Conservation (phyloP, 805 yeast species). For the Saccharomyces eubayanus region DNA sequence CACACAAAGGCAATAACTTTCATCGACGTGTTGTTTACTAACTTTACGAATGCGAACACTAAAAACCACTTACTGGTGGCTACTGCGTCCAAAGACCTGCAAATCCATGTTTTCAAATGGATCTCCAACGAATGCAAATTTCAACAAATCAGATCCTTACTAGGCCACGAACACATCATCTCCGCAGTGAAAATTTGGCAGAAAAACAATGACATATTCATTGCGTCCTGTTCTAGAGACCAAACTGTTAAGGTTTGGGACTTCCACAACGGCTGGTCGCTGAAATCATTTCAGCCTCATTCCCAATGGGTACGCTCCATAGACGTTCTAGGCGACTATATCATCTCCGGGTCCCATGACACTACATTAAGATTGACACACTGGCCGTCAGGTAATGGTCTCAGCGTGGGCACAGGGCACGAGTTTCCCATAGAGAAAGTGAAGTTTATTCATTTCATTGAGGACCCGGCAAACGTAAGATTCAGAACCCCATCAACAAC, state of each 20-base stretch:
- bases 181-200: slow-evolving; percentile 46
- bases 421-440: slow-evolving; percentile 74
- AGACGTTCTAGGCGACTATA: slow-evolving; percentile 48
- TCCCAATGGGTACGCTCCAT: slow-evolving; percentile 80
- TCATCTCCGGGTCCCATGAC: slow-evolving; percentile 73
- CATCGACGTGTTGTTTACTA: slow-evolving; percentile 6
- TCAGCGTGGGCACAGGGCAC: slow-evolving; percentile 66
- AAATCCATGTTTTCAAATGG: slow-evolving; percentile 46
- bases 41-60: slow-evolving; percentile 11
- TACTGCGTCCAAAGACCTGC: slow-evolving; percentile 42
- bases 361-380: slow-evolving; percentile 63
- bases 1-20: slow-evolving; percentile 61
- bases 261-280: slow-evolving; percentile 55
- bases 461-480: slow-evolving; percentile 33
- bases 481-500: slow-evolving; percentile 36
- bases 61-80: slow-evolving; percentile 29
- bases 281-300: slow-evolving; percentile 64
- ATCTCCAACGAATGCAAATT: slow-evolving; percentile 33
- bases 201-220: slow-evolving; percentile 38
- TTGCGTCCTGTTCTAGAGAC: slow-evolving; percentile 61
- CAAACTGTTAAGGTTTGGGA: slow-evolving; percentile 58
- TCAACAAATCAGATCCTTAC: slow-evolving; percentile 50
- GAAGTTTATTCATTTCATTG: slow-evolving; percentile 50
- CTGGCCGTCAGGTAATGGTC: slow-evolving; percentile 56
- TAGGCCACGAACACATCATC: slow-evolving; percentile 85